These are phyloP conservation scores for Amaranthus tricolor DNA, from an alignment of 179 eudicot species.

Conservation along the genomic window DNA sequence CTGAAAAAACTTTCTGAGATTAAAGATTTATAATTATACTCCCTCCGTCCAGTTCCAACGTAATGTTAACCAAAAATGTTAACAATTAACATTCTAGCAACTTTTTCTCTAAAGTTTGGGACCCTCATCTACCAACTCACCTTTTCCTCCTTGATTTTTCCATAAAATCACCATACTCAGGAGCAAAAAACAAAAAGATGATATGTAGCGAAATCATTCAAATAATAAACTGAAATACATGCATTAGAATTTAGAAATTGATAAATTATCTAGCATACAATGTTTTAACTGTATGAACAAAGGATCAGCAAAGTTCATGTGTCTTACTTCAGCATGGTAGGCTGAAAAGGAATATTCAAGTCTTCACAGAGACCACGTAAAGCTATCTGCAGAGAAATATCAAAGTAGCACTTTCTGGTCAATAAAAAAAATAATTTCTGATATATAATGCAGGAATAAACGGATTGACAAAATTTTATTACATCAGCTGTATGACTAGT, in stretches of 20 bases:
- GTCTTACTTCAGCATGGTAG: conserved; percentile 83
- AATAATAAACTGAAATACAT: not conserved
- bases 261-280: not conserved
- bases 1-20: not conserved
- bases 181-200: no score
- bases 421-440: not conserved
- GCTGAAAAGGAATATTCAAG: conserved; percentile 76
- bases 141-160: no score
- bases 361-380: conserved; percentile 81
- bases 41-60: no score
- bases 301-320: conserved; percentile 3
- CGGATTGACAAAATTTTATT: not conserved
- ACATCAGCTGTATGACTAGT: not conserved
- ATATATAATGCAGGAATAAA: not conserved
- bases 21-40: not conserved
- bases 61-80: no score
- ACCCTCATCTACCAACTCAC: no score
- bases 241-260: conserved; percentile 3
- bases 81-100: no score
- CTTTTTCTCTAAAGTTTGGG: no score
- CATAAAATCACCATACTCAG: no score
- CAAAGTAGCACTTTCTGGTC: not conserved
- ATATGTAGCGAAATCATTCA: not conserved
- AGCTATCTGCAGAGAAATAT: conserved; percentile 50
- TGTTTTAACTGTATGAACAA: not conserved